Conservation (phyloP, 2,329 filamentous ascomycete genomes). For the Monascus ruber region DNA sequence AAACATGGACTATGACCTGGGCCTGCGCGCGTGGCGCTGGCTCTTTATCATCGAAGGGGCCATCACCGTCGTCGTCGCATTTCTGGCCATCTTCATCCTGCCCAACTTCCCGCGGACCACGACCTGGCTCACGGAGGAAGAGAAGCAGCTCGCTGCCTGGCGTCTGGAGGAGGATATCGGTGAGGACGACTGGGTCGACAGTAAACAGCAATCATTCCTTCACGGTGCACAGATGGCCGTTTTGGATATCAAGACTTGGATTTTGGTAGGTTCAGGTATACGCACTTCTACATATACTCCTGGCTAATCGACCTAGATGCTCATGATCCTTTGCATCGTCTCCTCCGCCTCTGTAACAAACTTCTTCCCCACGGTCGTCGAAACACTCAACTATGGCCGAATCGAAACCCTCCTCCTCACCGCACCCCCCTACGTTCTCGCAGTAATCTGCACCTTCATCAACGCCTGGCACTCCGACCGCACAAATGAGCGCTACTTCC, state of each 20-base stretch:
- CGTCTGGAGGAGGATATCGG: conserved; percentile 54
- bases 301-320: conserved; percentile 27
- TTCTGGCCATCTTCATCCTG: conserved; percentile 47
- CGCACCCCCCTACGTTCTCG: conserved; percentile 52
- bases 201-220: conserved; percentile 39
- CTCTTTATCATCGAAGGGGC: conserved; percentile 61
- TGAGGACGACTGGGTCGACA: conserved; percentile 50
- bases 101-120: conserved; percentile 57
- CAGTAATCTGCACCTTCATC: conserved; percentile 48
- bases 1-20: conserved; percentile 48
- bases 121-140: conserved; percentile 48
- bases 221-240: conserved; percentile 47
- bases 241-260: conserved; percentile 48
- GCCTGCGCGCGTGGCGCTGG: conserved; percentile 51
- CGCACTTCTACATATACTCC: background rate
- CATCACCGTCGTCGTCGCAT: conserved; percentile 51
- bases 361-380: conserved; percentile 61
- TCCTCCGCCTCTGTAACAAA: conserved; percentile 51
- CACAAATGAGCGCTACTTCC: conserved; percentile 59
- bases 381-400: conserved; percentile 51
- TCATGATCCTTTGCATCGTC: conserved; percentile 48
- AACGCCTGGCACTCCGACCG: conserved; percentile 62
- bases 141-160: conserved; percentile 48
- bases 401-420: conserved; percentile 53
- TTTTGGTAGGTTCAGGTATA: conserved; percentile 35